A percentile compares a stretch with the other conserved stretches of the same genome.
phyloP scores from a whole-genome alignment of 768 basidiomycete genomes.

The Termitomyces sp. region DNA sequence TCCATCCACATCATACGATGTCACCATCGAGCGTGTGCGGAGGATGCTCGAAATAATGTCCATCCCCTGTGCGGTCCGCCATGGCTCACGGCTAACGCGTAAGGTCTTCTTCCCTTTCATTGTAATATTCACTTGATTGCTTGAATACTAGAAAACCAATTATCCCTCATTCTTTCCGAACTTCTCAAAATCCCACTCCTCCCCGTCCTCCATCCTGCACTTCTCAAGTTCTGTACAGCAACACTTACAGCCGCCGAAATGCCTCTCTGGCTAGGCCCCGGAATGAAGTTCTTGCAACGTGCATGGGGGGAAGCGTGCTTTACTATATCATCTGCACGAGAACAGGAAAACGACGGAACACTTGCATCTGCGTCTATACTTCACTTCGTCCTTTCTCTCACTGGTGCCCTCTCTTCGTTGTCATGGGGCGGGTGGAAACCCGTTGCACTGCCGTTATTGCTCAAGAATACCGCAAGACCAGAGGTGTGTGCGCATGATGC shows the following conservation, averaged over 20 bases:
- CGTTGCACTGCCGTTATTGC: conserved; percentile 53
- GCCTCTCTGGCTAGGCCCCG: conserved; percentile 43
- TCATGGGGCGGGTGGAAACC: conserved; percentile 78
- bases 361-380: not conserved
- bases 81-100: conserved; percentile 67
- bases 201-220: conserved; percentile 20
- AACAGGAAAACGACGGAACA: conserved; percentile 2
- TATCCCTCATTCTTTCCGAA: conserved; percentile 24
- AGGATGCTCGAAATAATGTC: conserved; percentile 52
- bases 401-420: conserved; percentile 56
- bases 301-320: conserved; percentile 32
- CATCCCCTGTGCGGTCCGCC: conserved; percentile 56
- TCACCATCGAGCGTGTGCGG: conserved; percentile 33
- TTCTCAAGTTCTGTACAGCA: conserved; percentile 34
- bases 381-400: conserved; percentile 46
- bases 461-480: conserved; percentile 37
- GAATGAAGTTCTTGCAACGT: conserved; percentile 51
- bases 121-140: not conserved
- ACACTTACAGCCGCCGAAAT: conserved; percentile 38
- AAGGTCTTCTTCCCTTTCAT: conserved; percentile 18
- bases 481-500: conserved; percentile 41
- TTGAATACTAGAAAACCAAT: conserved; percentile 26
- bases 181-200: conserved; percentile 24
- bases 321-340: not conserved
- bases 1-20: conserved; percentile 6